Evolutionary conservation across 345 rosid genomes (phyloP).

Genomic region (Linum trigynum): DNA sequence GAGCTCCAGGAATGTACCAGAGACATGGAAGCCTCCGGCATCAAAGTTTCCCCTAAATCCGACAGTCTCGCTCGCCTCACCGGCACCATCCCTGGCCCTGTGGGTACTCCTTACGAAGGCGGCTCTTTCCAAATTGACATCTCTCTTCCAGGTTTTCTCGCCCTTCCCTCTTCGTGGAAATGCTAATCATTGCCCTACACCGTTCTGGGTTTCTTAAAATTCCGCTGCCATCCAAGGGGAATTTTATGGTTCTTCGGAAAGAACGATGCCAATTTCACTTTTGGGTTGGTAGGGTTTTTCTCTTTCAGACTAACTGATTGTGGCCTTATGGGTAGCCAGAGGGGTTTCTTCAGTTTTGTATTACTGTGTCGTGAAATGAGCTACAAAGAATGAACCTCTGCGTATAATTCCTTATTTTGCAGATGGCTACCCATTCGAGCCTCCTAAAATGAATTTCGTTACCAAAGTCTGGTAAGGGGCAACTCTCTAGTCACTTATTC

Average conservation of each 20-base stretch:
- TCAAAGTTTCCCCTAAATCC: conserved; percentile 59
- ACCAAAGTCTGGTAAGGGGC: conserved; percentile 92
- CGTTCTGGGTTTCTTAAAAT: not conserved
- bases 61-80: conserved; percentile 61
- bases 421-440: conserved; percentile 99
- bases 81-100: conserved; percentile 82
- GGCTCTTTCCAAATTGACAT: conserved; percentile 84
- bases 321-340: not conserved
- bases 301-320: not conserved
- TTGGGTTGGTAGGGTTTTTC: not conserved
- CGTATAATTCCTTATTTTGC: conserved; percentile 28
- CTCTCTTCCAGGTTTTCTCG: conserved; percentile 48
- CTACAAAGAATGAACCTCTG: not conserved
- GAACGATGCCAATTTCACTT: not conserved
- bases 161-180: not conserved
- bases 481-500: conserved; percentile 8
- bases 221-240: not conserved
- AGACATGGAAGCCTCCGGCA: conserved; percentile 59
- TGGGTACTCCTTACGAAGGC: conserved; percentile 89
- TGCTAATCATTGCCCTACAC: not conserved
- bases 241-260: not conserved
- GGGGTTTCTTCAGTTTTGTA: not conserved
- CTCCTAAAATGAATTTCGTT: conserved; percentile 94
- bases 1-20: conserved; percentile 86
- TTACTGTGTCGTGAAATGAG: not conserved